Conservation (phyloP, 495 filamentous ascomycete genomes). For the Geoglossum glabrum region DNA sequence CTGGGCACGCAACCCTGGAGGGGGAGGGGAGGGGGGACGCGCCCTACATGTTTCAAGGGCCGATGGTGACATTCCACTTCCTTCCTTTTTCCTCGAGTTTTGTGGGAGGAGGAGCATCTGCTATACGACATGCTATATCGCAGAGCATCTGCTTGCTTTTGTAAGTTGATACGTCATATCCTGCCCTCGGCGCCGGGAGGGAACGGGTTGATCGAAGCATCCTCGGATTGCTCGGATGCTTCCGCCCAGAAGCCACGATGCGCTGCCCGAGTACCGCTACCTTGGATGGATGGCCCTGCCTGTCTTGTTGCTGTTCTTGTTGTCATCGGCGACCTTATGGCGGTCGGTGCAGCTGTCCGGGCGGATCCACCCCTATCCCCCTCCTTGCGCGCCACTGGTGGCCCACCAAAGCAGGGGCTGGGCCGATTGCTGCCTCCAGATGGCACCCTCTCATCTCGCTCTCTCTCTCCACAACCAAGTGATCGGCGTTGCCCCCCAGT, state of each 20-base stretch:
- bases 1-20: not conserved
- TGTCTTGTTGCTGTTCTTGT: not conserved
- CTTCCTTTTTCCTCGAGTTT: not conserved
- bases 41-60: not conserved
- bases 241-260: not conserved
- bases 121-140: too few species aligned
- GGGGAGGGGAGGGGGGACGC: too few species aligned
- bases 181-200: not conserved
- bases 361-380: not conserved
- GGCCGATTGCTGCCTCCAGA: not conserved
- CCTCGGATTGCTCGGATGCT: not conserved
- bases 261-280: not conserved
- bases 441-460: not conserved
- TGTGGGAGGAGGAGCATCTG: not conserved
- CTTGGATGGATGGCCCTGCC: not conserved
- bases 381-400: not conserved
- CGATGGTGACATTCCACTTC: not conserved
- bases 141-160: not conserved
- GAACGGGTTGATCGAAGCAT: not conserved
- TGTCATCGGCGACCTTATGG: not conserved
- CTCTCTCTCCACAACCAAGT: not conserved
- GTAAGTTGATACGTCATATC: not conserved
- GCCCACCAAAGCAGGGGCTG: not conserved
- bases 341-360: not conserved
- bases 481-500: not conserved